phyloP scores from a whole-genome alignment of 2,329 filamentous ascomycete species.

The Daldinia sp. region DNA sequence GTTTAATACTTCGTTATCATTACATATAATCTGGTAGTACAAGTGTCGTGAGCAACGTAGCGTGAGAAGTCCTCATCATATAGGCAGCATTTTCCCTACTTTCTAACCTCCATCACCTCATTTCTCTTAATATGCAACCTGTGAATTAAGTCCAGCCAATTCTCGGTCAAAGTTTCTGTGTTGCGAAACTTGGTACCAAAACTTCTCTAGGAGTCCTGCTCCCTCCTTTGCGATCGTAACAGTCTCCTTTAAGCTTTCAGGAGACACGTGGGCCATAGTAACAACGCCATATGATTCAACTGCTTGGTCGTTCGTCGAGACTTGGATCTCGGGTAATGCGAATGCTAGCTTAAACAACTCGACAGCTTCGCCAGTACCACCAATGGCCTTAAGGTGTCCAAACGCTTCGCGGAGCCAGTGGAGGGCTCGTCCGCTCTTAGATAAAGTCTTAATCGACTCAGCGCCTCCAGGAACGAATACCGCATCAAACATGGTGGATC shows the following conservation, averaged over 20 bases:
- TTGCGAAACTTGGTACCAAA: conserved; percentile 75
- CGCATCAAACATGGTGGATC: conserved; percentile 84
- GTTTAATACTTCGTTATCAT: neutral
- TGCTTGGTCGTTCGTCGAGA: conserved; percentile 62
- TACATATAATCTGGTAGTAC: conserved; percentile 1
- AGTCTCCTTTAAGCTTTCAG: conserved; percentile 71
- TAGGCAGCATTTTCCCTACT: neutral
- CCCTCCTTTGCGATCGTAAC: conserved; percentile 74
- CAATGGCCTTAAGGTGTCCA: conserved; percentile 83
- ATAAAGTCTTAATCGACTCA: conserved; percentile 71
- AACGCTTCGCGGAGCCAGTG: conserved; percentile 86
- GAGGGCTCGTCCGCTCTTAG: conserved; percentile 76
- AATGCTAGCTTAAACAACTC: conserved; percentile 68
- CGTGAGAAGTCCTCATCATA: neutral
- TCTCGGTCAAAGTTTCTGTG: conserved; percentile 82
- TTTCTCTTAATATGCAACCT: conserved; percentile 73
- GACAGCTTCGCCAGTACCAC: conserved; percentile 78
- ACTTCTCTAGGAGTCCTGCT: conserved; percentile 76
- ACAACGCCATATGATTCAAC: conserved; percentile 82
- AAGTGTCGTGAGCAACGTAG: neutral
- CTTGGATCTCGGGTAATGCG: conserved; percentile 56
- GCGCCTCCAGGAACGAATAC: conserved; percentile 81
- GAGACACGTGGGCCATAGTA: conserved; percentile 67
- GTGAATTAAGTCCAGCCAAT: conserved; percentile 73
- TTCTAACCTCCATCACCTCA: neutral